Evolutionary conservation across 2,329 filamentous ascomycete species (phyloP), one percentile per base, ranked within the genome.

Genomic region (Penicillium sp.): DNA sequence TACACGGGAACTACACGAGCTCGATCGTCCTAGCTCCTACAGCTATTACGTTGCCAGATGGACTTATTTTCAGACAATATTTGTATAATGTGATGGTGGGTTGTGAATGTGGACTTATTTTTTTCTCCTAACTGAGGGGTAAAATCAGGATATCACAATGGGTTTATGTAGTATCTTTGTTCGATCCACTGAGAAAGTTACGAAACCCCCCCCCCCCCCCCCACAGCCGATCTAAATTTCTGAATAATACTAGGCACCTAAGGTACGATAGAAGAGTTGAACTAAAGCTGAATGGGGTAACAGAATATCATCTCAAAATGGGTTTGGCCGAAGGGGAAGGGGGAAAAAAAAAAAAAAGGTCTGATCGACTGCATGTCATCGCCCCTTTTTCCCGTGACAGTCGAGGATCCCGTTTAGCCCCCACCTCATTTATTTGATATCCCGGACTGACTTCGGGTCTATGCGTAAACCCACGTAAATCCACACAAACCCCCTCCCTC

Each of bases 361-460:
- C 36, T 56, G 64, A 66, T 63, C 61, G 60, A 60, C 60, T 62
- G 65, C 65, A 67, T 62, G 65, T 66, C 65, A 67, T 67, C 44
- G 59, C 49, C 54, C 54, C 48, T 54, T 58, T 57, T 53, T 57
- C 59, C 55, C 49, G 55, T 57, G 54, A 57, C 39, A 53, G 29
- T 25, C 31, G 33, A 55, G n/a, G 48, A 41, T 51, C 55, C 49
- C 49, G 54, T 57, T 43, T 54, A 39, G 55, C 44, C 55, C 55
- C 55, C 55, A 58, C 42, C 42, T 29, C 39, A 29, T 27, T 44
- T 41, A 48, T 41, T 50, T 41, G 23, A 50, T 35, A n/a, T 52
- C 36, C 27, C 27, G 50, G 50, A 21, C 39, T 31, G 21, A 33
- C 13, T 8, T 53, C 39, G 50, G 50, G 50, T 53, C 50, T 53